Evolutionary conservation across 1,284 basidiomycete genomes (phyloP), one percentile per base, ranked within the genome.

Genomic region (Fomitopsis betulina): DNA sequence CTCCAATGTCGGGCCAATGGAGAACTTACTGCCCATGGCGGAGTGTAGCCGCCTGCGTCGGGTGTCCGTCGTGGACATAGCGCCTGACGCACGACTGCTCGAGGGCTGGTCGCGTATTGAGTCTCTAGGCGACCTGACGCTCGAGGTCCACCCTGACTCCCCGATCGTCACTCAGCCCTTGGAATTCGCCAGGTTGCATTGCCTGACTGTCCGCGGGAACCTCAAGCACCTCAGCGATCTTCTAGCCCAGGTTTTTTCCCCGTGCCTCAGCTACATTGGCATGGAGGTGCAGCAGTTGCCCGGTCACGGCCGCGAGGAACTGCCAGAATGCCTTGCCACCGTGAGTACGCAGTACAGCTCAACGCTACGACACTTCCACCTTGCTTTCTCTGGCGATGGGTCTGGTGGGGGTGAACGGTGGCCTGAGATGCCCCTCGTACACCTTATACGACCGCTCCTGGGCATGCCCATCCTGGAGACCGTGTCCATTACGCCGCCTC

Each of bases 1-100:
- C 49, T 37, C 49, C 49, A 51, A 51, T 51, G 49, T 51, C n/a
- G 49, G 49, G 9, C 49, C 49, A 8, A 35, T 51, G 49, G 49
- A 51, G 32, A 51, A 51, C n/a, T 32, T 51, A 19, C 32, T 35
- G 17, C 32, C 49, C 49, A 51, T 51, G 49, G 32, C 49, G 9
- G 49, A 51, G 19, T 51, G 49, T 19, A 51, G 27, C 19, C 49
- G 33, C 21, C 17, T 51, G 32, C 49, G 49, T 3, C 32, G 49
- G 33, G 49, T 51, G 32, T 51, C 49, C 5, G 32, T 51, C 49
- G 32, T 51, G 12, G 49, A 51, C 49, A 5, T 51, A 1, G 49
- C 49, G 9, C 25, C 27, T 6, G 49, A 51, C 35, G 47, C 49
- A 21, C 49, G 32, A 13, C 49, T 51, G n/a, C n/a, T 51, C n/a